Conservation (phyloP, 495 filamentous ascomycete species). For the Neurospora sp. region DNA sequence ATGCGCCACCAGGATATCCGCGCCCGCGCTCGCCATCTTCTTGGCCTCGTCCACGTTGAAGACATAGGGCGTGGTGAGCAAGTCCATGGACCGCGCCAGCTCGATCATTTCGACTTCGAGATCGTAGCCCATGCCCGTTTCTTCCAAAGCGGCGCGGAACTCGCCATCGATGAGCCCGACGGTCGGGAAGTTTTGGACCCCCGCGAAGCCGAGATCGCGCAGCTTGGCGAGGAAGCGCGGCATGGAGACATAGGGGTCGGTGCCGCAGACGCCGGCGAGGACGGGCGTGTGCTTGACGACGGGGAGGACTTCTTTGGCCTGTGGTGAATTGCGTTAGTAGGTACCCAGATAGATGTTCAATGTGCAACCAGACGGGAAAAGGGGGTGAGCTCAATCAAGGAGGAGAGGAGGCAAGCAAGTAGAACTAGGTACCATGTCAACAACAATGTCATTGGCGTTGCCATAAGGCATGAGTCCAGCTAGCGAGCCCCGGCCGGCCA, state of each 20-base stretch:
- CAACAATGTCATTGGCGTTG: conserved; percentile 58
- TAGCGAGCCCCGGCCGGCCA: conserved; percentile 61
- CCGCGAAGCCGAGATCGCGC: conserved; percentile 48
- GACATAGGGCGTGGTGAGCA: conserved; percentile 61
- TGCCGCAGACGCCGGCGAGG: conserved; percentile 57
- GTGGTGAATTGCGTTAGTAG: background rate
- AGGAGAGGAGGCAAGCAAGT: background rate
- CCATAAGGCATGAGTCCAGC: conserved; percentile 64
- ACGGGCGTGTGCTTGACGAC: conserved; percentile 51
- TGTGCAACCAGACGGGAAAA: background rate
- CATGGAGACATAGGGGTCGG: conserved; percentile 54
- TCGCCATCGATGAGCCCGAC: conserved; percentile 60
- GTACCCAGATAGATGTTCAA: background rate
- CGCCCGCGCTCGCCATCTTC: conserved; percentile 51
- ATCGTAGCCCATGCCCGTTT: conserved; percentile 59
- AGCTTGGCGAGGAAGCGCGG: conserved; percentile 46
- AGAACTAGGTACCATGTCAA: conserved; percentile 49
- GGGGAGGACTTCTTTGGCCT: conserved; percentile 50
- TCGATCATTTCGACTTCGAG: conserved; percentile 55
- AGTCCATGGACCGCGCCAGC: conserved; percentile 41
- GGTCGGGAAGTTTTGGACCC: conserved; percentile 65
- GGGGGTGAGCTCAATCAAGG: background rate
- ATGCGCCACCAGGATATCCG: conserved; percentile 59
- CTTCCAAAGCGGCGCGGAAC: conserved; percentile 56
- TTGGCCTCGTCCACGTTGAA: conserved; percentile 50